Base-by-base conservation (phyloP, 768 basidiomycete genomes). In the Mrakia hoshinonis region DNA sequence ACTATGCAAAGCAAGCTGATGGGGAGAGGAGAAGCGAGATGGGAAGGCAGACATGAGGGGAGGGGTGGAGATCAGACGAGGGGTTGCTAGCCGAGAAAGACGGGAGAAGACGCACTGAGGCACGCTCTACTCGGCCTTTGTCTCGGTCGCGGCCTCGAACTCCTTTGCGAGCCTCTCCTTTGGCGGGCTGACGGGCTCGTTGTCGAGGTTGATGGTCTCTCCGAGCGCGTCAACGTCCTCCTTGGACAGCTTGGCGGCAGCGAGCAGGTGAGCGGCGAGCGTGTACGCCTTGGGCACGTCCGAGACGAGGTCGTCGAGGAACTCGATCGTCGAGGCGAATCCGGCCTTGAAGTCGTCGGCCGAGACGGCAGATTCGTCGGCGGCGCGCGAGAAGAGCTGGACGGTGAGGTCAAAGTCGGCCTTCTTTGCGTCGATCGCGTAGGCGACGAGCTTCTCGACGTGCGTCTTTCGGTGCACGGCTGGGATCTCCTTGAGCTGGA, bases 231-330 rank as follows among this genome's bases (percentile, higher is more conserved):
- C 75, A 29, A 81, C 73, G 26, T 79, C 79, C 29, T 76, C 75
- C 1, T 75, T 58, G 11, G 76, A 68, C 6, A 80, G 71, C 4
- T 75, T 75, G 12, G 77, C 68, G 36, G 75, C 75, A 49, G 75
- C 73, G 70, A 95, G 80, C 81, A 95, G 85, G 72, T 85, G 81
- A 15, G 87, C 90, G 78, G 91, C 87, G 71, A 87, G 85, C 52
- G 83, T 79, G 81, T 88, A 88, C 0, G 92, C 95, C 76, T 87
- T 88, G 11, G 95, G 94, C 58, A 89, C 89, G 78, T 98, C 93
- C 75, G 93, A 87, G 38, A 88, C 87, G 70, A 93, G 85, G 77
- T 97, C 93, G 76, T 92, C 91, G 76, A 98, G 83, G 68, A 87
- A 80, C 79, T 92, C 90, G 34, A 87, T 86, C 64, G 86, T 83